Evolutionary conservation across 2,329 filamentous ascomycete species (phyloP), one percentile per base, ranked within the genome.

Genomic region (Sordariomycetes sp.): DNA sequence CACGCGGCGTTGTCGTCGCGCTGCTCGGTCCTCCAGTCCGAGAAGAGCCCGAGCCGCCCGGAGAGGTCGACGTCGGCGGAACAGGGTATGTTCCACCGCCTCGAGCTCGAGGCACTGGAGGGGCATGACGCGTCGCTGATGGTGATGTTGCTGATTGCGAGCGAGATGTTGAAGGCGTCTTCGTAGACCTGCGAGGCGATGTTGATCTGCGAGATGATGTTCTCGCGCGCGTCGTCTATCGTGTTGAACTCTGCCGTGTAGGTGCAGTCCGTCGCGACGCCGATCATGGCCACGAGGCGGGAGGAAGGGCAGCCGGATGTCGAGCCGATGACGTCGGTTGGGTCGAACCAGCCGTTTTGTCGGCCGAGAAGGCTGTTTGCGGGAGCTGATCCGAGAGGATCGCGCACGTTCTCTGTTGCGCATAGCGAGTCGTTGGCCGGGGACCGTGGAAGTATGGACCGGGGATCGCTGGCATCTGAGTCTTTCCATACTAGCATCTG

Each of bases 401-500:
- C 52, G 75, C 73, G 24, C 72, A 73, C 34, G 78, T 71, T 39
- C 36, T 39, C 36, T 17, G 36, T 12, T 39, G 17, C 54, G 81
- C 76, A 50, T 75, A 62, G n/a, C 74, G 72, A 79, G 5, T 82
- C 75, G 63, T 85, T 76, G 70, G 97, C 97, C 77, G 95, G 96
- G 6, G 74, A 69, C 28, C 97, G 76, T n/a, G 72, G 70, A 69
- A 97, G 89, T 3, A 90, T 83, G 32, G 76, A 75, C 68, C 94
- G 97, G 6, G 75, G 70, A 17, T 57, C 60, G 35, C 73, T 69
- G 65, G 96, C 83, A 68, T 97, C 94, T 32, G 90, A 95, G 67
- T 97, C 91, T 62, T 91, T 82, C 79, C 89, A 97, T 1, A 96
- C 79, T 39, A 96, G 77, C 91, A 99, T 94, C 66, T 82, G 86